phyloP scores from a whole-genome alignment of 345 rosid species.

The Abelmoschus esculentus region DNA sequence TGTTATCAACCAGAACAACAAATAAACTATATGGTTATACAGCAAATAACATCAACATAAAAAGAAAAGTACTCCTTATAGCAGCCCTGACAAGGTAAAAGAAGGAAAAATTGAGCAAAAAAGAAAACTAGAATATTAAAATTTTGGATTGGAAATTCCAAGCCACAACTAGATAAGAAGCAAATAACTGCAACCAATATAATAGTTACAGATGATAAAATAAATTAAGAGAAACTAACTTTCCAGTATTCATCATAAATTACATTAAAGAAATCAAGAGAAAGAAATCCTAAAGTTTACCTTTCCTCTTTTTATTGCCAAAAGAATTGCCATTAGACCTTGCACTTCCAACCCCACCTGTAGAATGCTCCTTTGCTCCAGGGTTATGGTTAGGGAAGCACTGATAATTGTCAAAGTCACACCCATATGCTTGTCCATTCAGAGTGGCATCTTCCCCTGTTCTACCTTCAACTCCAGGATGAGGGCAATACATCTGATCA shows the following conservation, averaged over 20 bases:
- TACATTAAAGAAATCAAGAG: background rate
- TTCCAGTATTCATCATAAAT: background rate
- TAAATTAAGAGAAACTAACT: background rate
- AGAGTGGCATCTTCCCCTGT: slow-evolving; percentile 37
- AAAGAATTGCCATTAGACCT: no score
- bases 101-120: no score
- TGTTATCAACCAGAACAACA: no score
- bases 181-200: background rate
- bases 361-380: no score
- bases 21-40: background rate
- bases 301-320: no score
- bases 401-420: slow-evolving; percentile 63
- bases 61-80: background rate
- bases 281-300: background rate
- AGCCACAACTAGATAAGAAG: background rate
- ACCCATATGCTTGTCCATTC: slow-evolving; percentile 44
- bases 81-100: no score
- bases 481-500: slow-evolving; percentile 66
- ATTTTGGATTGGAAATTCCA: background rate
- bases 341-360: no score
- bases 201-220: slow-evolving; percentile 1
- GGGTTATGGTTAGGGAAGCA: slow-evolving; percentile 20
- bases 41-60: background rate
- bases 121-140: background rate
- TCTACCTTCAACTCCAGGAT: slow-evolving; percentile 42